These are phyloP conservation scores for Saccharomyces hybrid DNA, from an alignment of 1,139 yeast species.

Conservation along the genomic window DNA sequence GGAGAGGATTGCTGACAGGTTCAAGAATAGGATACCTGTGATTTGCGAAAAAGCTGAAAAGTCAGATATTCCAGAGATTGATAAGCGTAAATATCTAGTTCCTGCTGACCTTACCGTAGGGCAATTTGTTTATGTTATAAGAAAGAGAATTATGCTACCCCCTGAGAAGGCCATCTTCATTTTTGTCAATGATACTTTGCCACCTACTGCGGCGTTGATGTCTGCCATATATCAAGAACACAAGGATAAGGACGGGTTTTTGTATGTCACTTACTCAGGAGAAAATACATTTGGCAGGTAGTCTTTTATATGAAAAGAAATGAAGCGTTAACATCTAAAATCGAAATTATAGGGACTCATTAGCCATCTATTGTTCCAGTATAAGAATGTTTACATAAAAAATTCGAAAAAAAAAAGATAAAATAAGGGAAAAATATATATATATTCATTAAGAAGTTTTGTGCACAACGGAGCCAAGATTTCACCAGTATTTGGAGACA, in stretches of 20 bases:
- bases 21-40: slow-evolving; percentile 88
- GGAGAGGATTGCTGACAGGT: slow-evolving; percentile 80
- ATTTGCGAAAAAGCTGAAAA: slow-evolving; percentile 97
- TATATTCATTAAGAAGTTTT: neutral
- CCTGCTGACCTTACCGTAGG: slow-evolving; percentile 96
- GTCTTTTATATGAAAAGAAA: neutral
- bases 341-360: neutral
- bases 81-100: slow-evolving; percentile 91
- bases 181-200: slow-evolving; percentile 90
- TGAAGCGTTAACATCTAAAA: neutral
- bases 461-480: neutral
- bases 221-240: slow-evolving; percentile 91
- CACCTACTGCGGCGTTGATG: slow-evolving; percentile 97
- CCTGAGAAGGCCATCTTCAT: slow-evolving; percentile 97
- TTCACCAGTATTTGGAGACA: neutral
- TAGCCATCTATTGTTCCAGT: neutral
- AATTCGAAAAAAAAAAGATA: neutral
- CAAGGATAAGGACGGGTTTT: slow-evolving; percentile 94
- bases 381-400: neutral
- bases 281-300: slow-evolving; percentile 66
- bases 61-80: slow-evolving; percentile 92
- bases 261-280: slow-evolving; percentile 85
- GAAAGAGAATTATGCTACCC: slow-evolving; percentile 91
- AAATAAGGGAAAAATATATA: neutral
- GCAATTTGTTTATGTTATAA: slow-evolving; percentile 92